Evolutionary conservation across 352 stramenopile species (phyloP).

Genomic region (Nothophytophthora sp.): DNA sequence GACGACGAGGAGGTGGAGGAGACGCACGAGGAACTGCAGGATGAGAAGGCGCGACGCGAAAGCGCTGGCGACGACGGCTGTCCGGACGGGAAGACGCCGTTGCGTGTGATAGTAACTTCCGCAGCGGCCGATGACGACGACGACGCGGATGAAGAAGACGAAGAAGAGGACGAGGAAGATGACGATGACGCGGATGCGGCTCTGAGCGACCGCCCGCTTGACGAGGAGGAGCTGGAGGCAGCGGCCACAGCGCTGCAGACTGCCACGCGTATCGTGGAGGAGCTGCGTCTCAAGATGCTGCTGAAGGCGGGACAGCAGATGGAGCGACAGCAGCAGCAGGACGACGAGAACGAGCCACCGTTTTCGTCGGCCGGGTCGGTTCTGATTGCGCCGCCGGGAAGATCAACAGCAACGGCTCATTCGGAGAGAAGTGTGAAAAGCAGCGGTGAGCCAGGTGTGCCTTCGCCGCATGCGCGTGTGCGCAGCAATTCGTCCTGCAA

Average conservation of each 20-base stretch:
- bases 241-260: conserved; percentile 53
- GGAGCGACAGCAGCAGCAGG: conserved; percentile 34
- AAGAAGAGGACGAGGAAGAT: conserved; percentile 29
- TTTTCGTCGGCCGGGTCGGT: conserved; percentile 8
- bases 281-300: conserved; percentile 55
- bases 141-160: conserved; percentile 56
- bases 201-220: conserved; percentile 33
- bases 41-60: conserved; percentile 5
- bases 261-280: conserved; percentile 54
- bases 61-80: too few relatives aligned
- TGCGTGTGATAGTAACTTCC: conserved; percentile 19
- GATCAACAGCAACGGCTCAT: neutral
- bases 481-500: conserved; percentile 39
- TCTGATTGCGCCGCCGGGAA: conserved; percentile 4
- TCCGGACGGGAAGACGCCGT: conserved; percentile 1
- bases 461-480: conserved; percentile 35
- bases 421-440: neutral
- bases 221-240: conserved; percentile 46
- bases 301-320: conserved; percentile 50
- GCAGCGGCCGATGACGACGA: conserved; percentile 25
- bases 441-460: conserved; percentile 33
- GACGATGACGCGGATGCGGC: too few relatives aligned
- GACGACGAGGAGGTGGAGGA: conserved; percentile 34
- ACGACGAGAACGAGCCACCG: conserved; percentile 10
- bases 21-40: conserved; percentile 33